Conservation (phyloP, 805 yeast genomes). For the Candida verbasci region DNA sequence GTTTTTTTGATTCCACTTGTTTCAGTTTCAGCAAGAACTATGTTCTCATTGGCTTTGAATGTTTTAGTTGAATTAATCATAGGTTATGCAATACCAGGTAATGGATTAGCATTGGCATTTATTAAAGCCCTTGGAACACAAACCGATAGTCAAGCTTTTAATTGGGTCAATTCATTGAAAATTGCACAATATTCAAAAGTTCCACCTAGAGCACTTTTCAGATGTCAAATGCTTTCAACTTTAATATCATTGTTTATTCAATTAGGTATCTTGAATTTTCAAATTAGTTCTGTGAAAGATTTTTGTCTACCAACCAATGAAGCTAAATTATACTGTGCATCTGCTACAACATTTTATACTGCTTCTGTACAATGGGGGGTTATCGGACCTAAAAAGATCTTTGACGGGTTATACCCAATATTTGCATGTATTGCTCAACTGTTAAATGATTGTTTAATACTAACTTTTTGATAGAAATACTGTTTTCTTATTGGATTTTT, state of each 20-base stretch:
- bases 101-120: constrained; percentile 19
- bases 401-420: constrained; percentile 45
- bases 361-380: constrained; percentile 48
- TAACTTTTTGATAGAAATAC: constrained; percentile 25
- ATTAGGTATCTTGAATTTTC: constrained; percentile 19
- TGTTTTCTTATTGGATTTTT: constrained; percentile 50
- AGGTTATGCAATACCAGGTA: constrained; percentile 25
- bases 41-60: constrained; percentile 44
- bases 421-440: constrained; percentile 16
- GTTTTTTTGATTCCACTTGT: constrained; percentile 50
- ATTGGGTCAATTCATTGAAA: constrained; percentile 26
- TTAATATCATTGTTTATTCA: constrained; percentile 18
- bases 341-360: constrained; percentile 35
- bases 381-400: constrained; percentile 51
- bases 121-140: constrained; percentile 22
- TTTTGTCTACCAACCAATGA: constrained; percentile 17
- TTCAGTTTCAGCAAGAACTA: constrained; percentile 45
- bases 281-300: constrained; percentile 17
- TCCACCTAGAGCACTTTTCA: constrained; percentile 38
- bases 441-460: too few relatives aligned
- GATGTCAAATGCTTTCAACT: constrained; percentile 23
- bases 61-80: constrained; percentile 51
- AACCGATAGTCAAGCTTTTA: constrained; percentile 27
- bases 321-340: constrained; percentile 23
- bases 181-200: constrained; percentile 34